A percentile compares a stretch with the other conserved stretches of the same genome.
Evolutionary conservation across 1,284 basidiomycete genomes (phyloP).

Genomic region (Ceratobasidium theobromae): DNA sequence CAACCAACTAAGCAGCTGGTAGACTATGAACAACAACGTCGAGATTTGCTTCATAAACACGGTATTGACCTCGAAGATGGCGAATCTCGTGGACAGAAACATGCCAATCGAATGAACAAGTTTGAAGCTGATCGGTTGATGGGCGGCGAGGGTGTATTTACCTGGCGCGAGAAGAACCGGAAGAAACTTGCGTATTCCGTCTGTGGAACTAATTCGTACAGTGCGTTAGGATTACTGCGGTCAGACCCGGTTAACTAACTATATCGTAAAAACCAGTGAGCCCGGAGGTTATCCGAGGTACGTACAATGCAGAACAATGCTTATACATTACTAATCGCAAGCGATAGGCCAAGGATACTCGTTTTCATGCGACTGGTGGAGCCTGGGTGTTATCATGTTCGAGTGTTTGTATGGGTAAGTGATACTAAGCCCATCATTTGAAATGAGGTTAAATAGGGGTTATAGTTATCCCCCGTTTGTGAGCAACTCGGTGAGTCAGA

Average conservation of each 20-base stretch:
- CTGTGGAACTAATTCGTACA: constrained; percentile 90
- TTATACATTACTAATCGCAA: background rate
- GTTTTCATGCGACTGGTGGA: constrained; percentile 98
- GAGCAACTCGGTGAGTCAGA: constrained; percentile 73
- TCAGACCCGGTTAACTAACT: background rate
- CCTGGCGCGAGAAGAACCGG: constrained; percentile 91
- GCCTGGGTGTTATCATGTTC: constrained; percentile 89
- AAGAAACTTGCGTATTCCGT: constrained; percentile 94
- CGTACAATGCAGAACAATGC: background rate
- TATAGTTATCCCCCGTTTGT: constrained; percentile 89
- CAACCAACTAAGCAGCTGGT: constrained; percentile 8
- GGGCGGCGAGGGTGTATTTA: constrained; percentile 78
- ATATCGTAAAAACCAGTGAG: constrained; percentile 63
- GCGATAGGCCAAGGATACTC: constrained; percentile 78
- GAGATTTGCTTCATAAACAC: constrained; percentile 86
- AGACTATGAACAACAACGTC: constrained; percentile 95
- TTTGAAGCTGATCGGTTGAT: constrained; percentile 78
- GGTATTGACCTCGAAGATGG: constrained; percentile 91
- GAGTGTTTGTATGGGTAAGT: constrained; percentile 85
- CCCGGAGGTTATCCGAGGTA: constrained; percentile 85
- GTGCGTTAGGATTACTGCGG: constrained; percentile 51
- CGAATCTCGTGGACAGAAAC: constrained; percentile 57
- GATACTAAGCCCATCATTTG: constrained; percentile 19
- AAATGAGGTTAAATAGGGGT: constrained; percentile 13
- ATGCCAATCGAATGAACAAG: constrained; percentile 72